These are phyloP conservation scores for Gossypium laxum DNA, from an alignment of 441 rosid species.

Conservation along the genomic window DNA sequence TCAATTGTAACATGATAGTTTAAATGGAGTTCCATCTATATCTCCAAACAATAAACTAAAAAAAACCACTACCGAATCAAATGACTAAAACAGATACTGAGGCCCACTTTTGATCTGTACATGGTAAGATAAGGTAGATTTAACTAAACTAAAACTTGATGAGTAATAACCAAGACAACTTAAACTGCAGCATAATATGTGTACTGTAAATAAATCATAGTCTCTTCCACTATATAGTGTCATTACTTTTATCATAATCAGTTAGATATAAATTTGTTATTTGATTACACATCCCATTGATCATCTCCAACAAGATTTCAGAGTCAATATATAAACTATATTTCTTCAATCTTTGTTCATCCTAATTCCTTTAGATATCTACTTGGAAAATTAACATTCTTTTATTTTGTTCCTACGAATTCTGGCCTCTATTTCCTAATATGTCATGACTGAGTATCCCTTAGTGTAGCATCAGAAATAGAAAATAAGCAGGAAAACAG, in stretches of 20 bases:
- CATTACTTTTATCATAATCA: neutral
- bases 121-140: neutral
- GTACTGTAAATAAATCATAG: neutral
- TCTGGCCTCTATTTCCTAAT: neutral
- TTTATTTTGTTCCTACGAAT: neutral
- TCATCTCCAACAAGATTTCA: neutral
- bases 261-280: neutral
- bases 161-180: neutral
- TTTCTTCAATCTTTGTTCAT: neutral
- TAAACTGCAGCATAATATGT: neutral
- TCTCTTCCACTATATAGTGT: neutral
- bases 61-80: neutral
- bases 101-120: neutral
- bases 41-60: neutral
- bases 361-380: neutral
- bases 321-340: neutral
- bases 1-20: slow-evolving; percentile 5
- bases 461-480: neutral
- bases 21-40: neutral
- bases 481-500: neutral
- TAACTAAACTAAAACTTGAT: neutral
- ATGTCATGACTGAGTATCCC: neutral
- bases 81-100: neutral
- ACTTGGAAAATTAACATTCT: neutral
- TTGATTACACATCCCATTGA: neutral